These are phyloP conservation scores for Phytopythium kandeliae DNA, from an alignment of 352 stramenopile genomes.

Conservation along the genomic window DNA sequence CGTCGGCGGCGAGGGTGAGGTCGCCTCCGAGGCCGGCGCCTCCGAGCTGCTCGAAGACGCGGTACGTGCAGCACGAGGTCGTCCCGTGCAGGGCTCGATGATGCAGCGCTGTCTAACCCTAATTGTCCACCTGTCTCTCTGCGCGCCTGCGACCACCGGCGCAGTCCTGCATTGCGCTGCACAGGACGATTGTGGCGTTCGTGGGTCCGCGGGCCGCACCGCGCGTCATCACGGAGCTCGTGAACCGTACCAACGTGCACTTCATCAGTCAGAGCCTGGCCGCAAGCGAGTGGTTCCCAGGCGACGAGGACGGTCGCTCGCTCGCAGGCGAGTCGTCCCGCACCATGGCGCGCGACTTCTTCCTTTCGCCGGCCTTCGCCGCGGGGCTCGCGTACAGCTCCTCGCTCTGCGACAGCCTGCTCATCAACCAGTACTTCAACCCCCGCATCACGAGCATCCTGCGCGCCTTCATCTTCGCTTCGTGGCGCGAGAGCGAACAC, in stretches of 20 bases:
- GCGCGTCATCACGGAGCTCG: slow-evolving; percentile 71
- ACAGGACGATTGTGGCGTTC: slow-evolving; percentile 74
- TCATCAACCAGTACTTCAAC: slow-evolving; percentile 90
- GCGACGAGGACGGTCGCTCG: slow-evolving; percentile 9
- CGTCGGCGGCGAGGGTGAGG: slow-evolving; percentile 52
- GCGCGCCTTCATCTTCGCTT: slow-evolving; percentile 82
- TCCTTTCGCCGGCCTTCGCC: slow-evolving; percentile 73
- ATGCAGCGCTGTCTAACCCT: background rate
- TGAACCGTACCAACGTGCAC: slow-evolving; percentile 78
- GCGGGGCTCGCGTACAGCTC: slow-evolving; percentile 83
- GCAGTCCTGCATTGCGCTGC: slow-evolving; percentile 44
- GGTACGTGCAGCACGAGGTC: slow-evolving; percentile 31
- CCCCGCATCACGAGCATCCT: slow-evolving; percentile 83
- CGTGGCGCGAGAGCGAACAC: slow-evolving; percentile 43
- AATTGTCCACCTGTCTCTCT: too few species aligned
- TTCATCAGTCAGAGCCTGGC: slow-evolving; percentile 77
- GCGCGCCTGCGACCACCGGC: too few species aligned
- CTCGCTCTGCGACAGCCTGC: slow-evolving; percentile 77
- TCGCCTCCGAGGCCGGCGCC: slow-evolving; percentile 32
- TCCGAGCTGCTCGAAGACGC: slow-evolving; percentile 74
- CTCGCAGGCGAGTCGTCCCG: slow-evolving; percentile 28
- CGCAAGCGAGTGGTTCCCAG: slow-evolving; percentile 60
- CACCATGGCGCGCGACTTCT: slow-evolving; percentile 72
- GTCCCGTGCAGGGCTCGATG: slow-evolving; percentile 3
- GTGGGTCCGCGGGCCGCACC: slow-evolving; percentile 53